Percentiles rank a stretch among this genome's conserved stretches.
phyloP scores from a whole-genome alignment of 352 stramenopile species.

The Albugo candida region DNA sequence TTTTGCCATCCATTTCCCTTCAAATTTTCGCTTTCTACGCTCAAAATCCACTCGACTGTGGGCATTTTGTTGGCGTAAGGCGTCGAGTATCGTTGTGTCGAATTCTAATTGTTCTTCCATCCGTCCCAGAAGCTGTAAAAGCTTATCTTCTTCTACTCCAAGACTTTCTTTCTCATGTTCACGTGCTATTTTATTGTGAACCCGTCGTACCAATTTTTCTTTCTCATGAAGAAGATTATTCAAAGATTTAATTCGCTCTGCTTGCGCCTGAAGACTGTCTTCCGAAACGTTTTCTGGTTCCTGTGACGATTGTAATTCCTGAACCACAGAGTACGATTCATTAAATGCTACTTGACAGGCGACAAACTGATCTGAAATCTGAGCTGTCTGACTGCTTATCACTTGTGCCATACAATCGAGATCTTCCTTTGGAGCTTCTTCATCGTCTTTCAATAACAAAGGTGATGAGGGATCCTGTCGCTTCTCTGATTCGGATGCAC shows the following conservation, averaged over 20 bases:
- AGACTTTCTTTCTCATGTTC: conserved; percentile 29
- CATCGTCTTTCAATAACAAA: not conserved
- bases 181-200: conserved; percentile 29
- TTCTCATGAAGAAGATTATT: conserved; percentile 19
- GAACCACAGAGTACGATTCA: conserved; percentile 5
- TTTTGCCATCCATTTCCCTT: not conserved
- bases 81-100: conserved; percentile 19
- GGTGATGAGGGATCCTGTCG: not conserved
- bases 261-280: conserved; percentile 40
- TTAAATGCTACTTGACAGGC: not conserved
- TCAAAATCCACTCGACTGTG: conserved; percentile 18
- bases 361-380: not conserved
- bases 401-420: not conserved
- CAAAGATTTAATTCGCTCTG: conserved; percentile 21
- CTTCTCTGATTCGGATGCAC: not conserved
- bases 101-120: conserved; percentile 17
- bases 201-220: conserved; percentile 17
- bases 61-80: conserved; percentile 22
- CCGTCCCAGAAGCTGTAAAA: conserved; percentile 28
- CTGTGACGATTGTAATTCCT: conserved; percentile 8
- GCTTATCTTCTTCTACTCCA: conserved; percentile 16
- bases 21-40: conserved; percentile 11
- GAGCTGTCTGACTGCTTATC: not conserved
- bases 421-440: conserved; percentile 1
- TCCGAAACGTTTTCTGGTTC: conserved; percentile 25